These are phyloP conservation scores for Lolium multiflorum DNA, from an alignment of 176 grass and related monocot genomes.

Conservation along the genomic window DNA sequence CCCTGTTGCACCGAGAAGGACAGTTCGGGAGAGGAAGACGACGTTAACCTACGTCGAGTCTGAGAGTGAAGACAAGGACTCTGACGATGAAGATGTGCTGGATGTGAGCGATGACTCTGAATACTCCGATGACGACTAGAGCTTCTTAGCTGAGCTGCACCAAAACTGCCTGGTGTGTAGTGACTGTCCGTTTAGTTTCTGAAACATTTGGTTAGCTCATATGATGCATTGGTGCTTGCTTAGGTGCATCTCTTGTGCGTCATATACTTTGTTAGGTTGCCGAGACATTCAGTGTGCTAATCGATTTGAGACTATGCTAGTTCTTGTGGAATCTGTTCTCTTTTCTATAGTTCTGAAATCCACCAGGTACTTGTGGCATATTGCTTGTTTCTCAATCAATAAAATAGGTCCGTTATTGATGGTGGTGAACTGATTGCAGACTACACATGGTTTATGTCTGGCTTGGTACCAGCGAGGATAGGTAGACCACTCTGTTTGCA, in stretches of 20 bases:
- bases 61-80: background rate
- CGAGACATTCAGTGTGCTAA: background rate
- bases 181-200: background rate
- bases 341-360: too few species aligned
- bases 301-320: too few species aligned
- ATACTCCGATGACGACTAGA: slow-evolving; percentile 58
- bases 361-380: too few species aligned
- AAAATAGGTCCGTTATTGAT: too few species aligned
- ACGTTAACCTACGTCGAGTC: background rate
- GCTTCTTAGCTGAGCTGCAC: background rate
- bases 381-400: too few species aligned
- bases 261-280: slow-evolving; percentile 3
- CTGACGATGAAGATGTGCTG: slow-evolving; percentile 59
- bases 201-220: background rate
- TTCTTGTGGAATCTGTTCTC: too few species aligned
- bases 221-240: background rate
- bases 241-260: slow-evolving; percentile 50
- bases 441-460: too few species aligned
- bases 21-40: slow-evolving; percentile 55
- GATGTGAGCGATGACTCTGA: slow-evolving; percentile 62
- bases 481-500: too few species aligned
- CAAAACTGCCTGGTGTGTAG: background rate
- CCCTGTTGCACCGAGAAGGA: slow-evolving; percentile 52
- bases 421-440: too few species aligned
- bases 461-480: too few species aligned